Percentiles rank a stretch among this genome's conserved stretches.
These are phyloP conservation scores for Dioscorea zingiberensis DNA, from an alignment of 106 monocot species.

Conservation along the genomic window DNA sequence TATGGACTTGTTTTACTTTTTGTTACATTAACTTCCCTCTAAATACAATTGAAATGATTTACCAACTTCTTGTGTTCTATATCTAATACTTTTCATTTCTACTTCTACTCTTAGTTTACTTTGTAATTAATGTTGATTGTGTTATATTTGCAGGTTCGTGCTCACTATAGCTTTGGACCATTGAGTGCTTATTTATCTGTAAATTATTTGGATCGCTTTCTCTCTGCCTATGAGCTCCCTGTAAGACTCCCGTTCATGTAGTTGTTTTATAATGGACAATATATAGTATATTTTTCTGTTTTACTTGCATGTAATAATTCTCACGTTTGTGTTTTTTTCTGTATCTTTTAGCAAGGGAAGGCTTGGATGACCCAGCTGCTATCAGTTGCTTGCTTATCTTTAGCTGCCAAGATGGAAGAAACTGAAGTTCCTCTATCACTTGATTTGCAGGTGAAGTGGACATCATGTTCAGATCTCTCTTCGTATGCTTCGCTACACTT, in stretches of 20 bases:
- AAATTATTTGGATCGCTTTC: conserved; percentile 83
- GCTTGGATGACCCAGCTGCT: conserved; percentile 81
- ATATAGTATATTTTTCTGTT: neutral
- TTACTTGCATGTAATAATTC: neutral
- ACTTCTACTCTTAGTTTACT: too few relatives aligned
- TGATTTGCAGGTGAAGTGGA: conserved; percentile 61
- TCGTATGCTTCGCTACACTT: neutral
- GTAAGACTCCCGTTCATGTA: conserved; percentile 32
- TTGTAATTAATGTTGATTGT: neutral
- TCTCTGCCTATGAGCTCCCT: conserved; percentile 74
- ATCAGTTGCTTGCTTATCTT: conserved; percentile 78
- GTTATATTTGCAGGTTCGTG: conserved; percentile 54
- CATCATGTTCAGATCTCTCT: neutral
- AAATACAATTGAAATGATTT: too few relatives aligned
- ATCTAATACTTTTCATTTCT: too few relatives aligned
- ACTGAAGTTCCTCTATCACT: conserved; percentile 52
- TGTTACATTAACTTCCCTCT: too few relatives aligned
- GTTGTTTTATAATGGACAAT: too few relatives aligned
- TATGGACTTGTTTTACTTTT: too few relatives aligned
- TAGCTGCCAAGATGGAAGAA: conserved; percentile 87
- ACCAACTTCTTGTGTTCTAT: too few relatives aligned
- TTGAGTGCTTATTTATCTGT: conserved; percentile 60
- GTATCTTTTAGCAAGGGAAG: conserved; percentile 48
- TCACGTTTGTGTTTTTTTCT: neutral
- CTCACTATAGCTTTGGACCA: conserved; percentile 64